Conservation (phyloP, 768 basidiomycete genomes). For the Lentinula lateritia region DNA sequence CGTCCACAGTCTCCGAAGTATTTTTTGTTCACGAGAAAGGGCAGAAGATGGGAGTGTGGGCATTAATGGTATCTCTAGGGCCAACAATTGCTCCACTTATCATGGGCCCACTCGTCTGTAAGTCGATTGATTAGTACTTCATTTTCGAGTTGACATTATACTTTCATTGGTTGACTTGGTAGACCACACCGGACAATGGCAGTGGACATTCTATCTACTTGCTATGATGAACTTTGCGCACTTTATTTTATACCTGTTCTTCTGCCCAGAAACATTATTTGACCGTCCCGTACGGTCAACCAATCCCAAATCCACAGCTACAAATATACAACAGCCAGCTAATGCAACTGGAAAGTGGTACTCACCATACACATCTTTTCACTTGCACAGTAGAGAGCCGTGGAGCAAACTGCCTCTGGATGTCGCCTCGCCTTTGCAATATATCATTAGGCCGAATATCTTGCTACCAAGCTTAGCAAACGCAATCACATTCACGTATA, state of each 20-base stretch:
- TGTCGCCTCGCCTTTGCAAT: not conserved
- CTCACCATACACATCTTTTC: not conserved
- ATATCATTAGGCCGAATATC: not conserved
- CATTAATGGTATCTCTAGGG: not conserved
- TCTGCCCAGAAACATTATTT: not conserved
- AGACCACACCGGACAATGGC: not conserved
- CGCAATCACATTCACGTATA: not conserved
- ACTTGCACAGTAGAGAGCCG: not conserved
- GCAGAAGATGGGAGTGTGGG: not conserved
- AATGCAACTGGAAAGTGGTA: not conserved
- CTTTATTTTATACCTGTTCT: not conserved
- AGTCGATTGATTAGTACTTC: not conserved
- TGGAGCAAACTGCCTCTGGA: not conserved
- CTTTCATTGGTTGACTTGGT: no score
- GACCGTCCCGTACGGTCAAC: not conserved
- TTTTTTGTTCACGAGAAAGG: not conserved
- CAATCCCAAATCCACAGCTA: not conserved
- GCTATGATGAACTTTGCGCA: not conserved
- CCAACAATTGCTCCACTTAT: not conserved
- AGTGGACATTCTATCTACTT: not conserved
- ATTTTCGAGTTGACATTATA: no score
- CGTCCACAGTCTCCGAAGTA: not conserved
- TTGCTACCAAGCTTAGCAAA: not conserved
- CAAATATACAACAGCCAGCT: not conserved
- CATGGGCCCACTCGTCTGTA: not conserved